These are phyloP conservation scores for Ilyonectria sp. DNA, from an alignment of 2,329 filamentous ascomycete genomes.

Conservation along the genomic window DNA sequence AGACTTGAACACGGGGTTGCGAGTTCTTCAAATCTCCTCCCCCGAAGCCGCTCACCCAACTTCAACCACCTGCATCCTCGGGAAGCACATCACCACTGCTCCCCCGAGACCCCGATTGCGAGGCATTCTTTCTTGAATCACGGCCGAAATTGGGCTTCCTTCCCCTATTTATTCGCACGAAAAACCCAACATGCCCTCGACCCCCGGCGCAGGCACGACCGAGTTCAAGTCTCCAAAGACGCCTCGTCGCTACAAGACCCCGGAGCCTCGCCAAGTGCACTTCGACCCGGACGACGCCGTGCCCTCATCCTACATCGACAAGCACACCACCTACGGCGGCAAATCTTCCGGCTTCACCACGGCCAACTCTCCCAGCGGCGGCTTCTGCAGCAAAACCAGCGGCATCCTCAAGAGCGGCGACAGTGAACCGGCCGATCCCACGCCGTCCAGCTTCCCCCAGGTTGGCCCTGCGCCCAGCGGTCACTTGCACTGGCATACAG, in stretches of 20 bases:
- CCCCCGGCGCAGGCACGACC: conserved; percentile 38
- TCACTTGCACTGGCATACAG: conserved; percentile 53
- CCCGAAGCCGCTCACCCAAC: neutral
- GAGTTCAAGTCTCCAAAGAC: conserved; percentile 50
- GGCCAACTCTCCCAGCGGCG: conserved; percentile 45
- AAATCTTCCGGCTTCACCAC: conserved; percentile 36
- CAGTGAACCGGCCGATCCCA: conserved; percentile 22
- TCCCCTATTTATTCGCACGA: conserved; percentile 1
- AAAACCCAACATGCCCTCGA: conserved; percentile 44
- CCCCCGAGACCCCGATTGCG: neutral
- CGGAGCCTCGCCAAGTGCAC: conserved; percentile 52
- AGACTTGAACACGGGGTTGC: neutral
- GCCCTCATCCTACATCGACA: conserved; percentile 17
- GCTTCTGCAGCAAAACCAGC: conserved; percentile 35
- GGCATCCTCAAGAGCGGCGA: conserved; percentile 27
- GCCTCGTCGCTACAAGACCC: conserved; percentile 47
- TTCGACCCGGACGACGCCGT: conserved; percentile 43
- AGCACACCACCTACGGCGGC: conserved; percentile 3
- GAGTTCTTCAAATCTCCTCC: neutral
- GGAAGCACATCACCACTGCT: neutral
- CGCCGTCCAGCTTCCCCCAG: conserved; percentile 49
- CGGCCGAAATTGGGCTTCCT: neutral
- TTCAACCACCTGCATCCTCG: conserved; percentile 4
- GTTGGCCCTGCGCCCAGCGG: conserved; percentile 44
- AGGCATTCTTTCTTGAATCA: conserved; percentile 10